phyloP scores from a whole-genome alignment of 495 filamentous ascomycete genomes.

The Massariosphaeria phaeospora region DNA sequence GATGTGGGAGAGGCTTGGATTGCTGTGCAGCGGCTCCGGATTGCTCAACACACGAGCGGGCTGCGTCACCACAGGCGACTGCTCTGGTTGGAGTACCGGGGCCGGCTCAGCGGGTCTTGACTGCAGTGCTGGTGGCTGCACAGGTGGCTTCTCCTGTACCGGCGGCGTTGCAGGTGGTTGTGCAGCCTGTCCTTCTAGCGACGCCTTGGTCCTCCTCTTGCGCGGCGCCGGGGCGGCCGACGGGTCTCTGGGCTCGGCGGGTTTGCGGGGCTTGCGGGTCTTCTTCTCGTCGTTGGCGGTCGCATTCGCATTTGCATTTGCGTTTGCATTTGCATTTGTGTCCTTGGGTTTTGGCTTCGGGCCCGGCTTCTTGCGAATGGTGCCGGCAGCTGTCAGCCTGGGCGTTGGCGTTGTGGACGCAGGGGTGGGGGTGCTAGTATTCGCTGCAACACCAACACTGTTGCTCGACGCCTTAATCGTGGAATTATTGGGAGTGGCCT shows the following conservation, averaged over 20 bases:
- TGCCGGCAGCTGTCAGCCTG: conserved; percentile 14
- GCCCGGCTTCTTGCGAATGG: conserved; percentile 30
- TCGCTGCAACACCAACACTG: conserved; percentile 18
- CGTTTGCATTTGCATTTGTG: no score
- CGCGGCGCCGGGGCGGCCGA: conserved; percentile 50
- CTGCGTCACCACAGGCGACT: conserved; percentile 19
- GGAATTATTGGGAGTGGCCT: conserved; percentile 20
- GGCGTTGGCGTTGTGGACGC: conserved; percentile 18
- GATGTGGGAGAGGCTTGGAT: conserved; percentile 35
- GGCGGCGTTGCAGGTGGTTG: conserved; percentile 7
- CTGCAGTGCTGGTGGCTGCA: conserved; percentile 20
- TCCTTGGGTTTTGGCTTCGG: conserved; percentile 34
- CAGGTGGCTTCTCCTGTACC: conserved; percentile 15
- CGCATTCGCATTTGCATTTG: no score
- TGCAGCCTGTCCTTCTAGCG: conserved; percentile 11
- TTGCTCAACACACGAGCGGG: conserved; percentile 30
- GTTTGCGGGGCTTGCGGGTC: conserved; percentile 48
- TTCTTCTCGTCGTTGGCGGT: conserved; percentile 29
- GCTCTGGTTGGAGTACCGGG: conserved; percentile 26
- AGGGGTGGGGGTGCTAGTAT: conserved; percentile 3
- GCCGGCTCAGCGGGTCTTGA: conserved; percentile 25
- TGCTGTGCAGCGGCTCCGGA: conserved; percentile 35
- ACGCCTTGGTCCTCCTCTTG: conserved; percentile 44
- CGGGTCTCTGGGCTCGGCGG: conserved; percentile 54
- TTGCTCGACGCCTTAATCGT: conserved; percentile 15